A percentile compares a stretch with the other conserved stretches of the same genome.
Evolutionary conservation across 805 yeast species (phyloP).

Genomic region (Saccharomyces paradoxus): DNA sequence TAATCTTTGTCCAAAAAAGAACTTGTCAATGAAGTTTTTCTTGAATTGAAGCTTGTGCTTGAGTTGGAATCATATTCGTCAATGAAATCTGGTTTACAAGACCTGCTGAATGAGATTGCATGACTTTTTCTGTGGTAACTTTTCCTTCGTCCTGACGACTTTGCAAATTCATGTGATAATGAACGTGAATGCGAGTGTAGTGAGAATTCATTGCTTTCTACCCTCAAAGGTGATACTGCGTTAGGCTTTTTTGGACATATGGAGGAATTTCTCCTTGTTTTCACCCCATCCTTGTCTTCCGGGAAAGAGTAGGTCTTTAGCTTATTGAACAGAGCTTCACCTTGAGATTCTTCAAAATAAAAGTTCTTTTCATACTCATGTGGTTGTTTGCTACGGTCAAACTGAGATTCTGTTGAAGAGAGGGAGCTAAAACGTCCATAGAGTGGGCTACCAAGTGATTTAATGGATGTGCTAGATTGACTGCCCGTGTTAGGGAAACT

Average conservation of each 20-base stretch:
- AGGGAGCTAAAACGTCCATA: neutral
- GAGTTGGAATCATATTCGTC: neutral
- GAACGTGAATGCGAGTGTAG: neutral
- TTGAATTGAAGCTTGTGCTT: neutral
- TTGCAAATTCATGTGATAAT: neutral
- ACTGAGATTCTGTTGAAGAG: neutral
- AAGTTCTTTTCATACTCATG: neutral
- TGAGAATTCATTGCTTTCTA: neutral
- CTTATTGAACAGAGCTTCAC: constrained; percentile 9
- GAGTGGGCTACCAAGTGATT: neutral
- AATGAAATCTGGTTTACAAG: neutral
- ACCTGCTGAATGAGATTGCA: constrained; percentile 5
- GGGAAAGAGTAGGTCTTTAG: constrained; percentile 2
- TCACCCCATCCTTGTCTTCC: neutral
- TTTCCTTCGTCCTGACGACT: neutral
- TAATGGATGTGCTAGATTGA: neutral
- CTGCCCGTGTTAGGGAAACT: constrained; percentile 3
- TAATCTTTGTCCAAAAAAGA: neutral
- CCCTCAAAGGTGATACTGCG: neutral
- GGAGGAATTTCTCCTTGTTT: neutral
- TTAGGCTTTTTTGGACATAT: neutral
- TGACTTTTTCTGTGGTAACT: constrained; percentile 9
- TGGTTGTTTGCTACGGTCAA: neutral
- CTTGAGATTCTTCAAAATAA: constrained; percentile 4
- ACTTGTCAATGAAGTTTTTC: neutral